Percentiles rank a stretch among this genome's conserved stretches.
These are phyloP conservation scores for Fusarium albidum DNA, from an alignment of 2,329 filamentous ascomycete species.

Conservation along the genomic window DNA sequence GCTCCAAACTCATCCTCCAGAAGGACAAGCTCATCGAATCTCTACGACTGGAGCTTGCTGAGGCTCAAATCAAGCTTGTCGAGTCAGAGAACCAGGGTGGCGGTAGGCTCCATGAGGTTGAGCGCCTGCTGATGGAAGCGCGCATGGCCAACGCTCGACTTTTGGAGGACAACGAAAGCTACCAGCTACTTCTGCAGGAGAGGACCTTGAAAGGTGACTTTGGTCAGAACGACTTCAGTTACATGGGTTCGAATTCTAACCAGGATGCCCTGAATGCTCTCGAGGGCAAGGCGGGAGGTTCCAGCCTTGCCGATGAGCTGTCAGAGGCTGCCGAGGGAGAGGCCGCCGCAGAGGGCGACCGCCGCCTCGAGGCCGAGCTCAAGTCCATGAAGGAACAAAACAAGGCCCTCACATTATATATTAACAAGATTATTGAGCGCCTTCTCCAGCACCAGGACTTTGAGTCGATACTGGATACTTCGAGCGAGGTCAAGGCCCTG, in stretches of 20 bases:
- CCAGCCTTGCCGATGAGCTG: constrained; percentile 88
- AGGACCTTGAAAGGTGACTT: constrained; percentile 97
- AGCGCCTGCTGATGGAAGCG: constrained; percentile 87
- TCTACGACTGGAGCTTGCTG: constrained; percentile 88
- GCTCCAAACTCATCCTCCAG: constrained; percentile 88
- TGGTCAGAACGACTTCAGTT: constrained; percentile 81
- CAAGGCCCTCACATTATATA: constrained; percentile 95
- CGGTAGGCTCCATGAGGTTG: constrained; percentile 86
- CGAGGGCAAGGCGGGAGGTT: constrained; percentile 60
- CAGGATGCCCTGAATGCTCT: constrained; percentile 71
- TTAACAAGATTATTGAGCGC: constrained; percentile 98
- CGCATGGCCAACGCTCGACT: constrained; percentile 95
- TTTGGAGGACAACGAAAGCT: constrained; percentile 99
- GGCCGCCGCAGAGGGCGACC: constrained; percentile 60
- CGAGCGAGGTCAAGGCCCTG: constrained; percentile 59
- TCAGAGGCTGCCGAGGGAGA: constrained; percentile 72
- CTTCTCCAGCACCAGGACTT: constrained; percentile 94
- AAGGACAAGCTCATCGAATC: constrained; percentile 98
- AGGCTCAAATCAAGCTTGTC: constrained; percentile 93
- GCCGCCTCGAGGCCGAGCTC: constrained; percentile 79
- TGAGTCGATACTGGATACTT: constrained; percentile 89
- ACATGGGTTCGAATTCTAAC: constrained; percentile 65
- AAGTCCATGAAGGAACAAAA: constrained; percentile 89
- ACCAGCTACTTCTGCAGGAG: constrained; percentile 92
- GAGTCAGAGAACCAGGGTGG: constrained; percentile 94